Conservation (phyloP, 1,284 basidiomycete species). For the Omphalotus olearius region DNA sequence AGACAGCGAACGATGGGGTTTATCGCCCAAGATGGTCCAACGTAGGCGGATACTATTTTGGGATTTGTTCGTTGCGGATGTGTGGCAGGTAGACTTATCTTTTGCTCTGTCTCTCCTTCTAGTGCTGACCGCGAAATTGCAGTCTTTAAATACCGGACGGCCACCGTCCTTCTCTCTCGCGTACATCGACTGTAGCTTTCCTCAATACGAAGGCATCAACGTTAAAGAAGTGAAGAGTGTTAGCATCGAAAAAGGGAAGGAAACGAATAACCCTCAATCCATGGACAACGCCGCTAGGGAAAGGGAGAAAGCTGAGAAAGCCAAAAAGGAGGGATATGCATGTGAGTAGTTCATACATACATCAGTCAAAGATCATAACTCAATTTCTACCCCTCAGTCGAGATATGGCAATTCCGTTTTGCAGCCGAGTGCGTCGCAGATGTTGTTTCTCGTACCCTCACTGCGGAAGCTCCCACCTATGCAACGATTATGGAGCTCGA, state of each 20-base stretch:
- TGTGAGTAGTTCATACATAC: slow-evolving; percentile 22
- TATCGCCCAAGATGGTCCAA: slow-evolving; percentile 49
- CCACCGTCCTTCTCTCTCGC: slow-evolving; percentile 56
- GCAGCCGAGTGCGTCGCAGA: slow-evolving; percentile 62
- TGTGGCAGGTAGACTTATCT: slow-evolving; percentile 37
- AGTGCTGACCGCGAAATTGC: neutral
- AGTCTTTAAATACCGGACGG: slow-evolving; percentile 60
- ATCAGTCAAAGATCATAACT: slow-evolving; percentile 10
- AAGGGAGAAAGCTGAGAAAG: slow-evolving; percentile 23
- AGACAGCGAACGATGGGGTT: slow-evolving; percentile 48
- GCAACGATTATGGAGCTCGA: slow-evolving; percentile 70
- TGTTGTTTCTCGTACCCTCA: slow-evolving; percentile 58
- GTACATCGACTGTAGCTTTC: slow-evolving; percentile 54
- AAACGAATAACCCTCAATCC: slow-evolving; percentile 10
- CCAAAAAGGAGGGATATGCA: slow-evolving; percentile 22
- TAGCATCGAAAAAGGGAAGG: slow-evolving; percentile 9
- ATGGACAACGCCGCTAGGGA: slow-evolving; percentile 17
- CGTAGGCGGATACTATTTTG: slow-evolving; percentile 54
- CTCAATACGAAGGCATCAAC: slow-evolving; percentile 30
- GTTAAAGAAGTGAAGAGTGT: slow-evolving; percentile 13
- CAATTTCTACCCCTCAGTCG: slow-evolving; percentile 33
- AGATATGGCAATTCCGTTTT: slow-evolving; percentile 60
- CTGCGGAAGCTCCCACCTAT: slow-evolving; percentile 60
- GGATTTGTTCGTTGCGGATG: slow-evolving; percentile 51
- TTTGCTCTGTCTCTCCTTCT: too few species aligned